Evolutionary conservation across 2,329 filamentous ascomycete species (phyloP), one percentile per base, ranked within the genome.

Genomic region (Exophiala sideris): DNA sequence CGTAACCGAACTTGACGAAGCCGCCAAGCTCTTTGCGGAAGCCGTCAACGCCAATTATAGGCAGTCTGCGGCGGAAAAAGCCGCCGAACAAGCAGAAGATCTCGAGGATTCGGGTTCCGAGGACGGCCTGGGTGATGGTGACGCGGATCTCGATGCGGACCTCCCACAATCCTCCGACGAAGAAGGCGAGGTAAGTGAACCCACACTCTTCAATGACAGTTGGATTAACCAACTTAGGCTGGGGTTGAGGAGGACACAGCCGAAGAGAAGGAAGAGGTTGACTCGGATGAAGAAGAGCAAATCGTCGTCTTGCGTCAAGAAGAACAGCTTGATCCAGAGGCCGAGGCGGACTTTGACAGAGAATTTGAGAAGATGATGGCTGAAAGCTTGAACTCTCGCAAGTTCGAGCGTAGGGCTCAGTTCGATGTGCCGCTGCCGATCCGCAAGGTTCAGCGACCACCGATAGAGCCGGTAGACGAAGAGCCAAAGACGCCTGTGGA

Each of bases 331-430:
- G 91, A 99, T 62, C 91, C 92, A 0, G 91, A 96, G 73, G 90
- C 87, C 38, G 94, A 99, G 67, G 94, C 92, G 5, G 94, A 99
- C 39, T 99, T 99, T 68, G 95, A 99, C 68, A 89, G 92, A 64
- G 94, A 97, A 72, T 94, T 96, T 70, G 91, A 94, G 35, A 96
- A 95, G 72, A 88, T 99, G 83, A 97, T 99, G 92, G 83, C 91
- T 47, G 94, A 99, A 71, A 96, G 92, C 73, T 76, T 96, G 65
- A 94, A 99, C 63, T 95, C 92, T 3, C 85, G 94, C 64, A 96
- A 96, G 66, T 95, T 96, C 63, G 94, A 99, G 67, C 88, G 94
- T 58, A 96, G 96, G 73, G 85, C 89, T 24, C 81, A 94, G 48
- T 96, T 99, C 66, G 95, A 99, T 69, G 89, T 97, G n/a, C 91